Evolutionary conservation across 2,329 filamentous ascomycete species (phyloP).

Genomic region (Stromatinia cepivora): DNA sequence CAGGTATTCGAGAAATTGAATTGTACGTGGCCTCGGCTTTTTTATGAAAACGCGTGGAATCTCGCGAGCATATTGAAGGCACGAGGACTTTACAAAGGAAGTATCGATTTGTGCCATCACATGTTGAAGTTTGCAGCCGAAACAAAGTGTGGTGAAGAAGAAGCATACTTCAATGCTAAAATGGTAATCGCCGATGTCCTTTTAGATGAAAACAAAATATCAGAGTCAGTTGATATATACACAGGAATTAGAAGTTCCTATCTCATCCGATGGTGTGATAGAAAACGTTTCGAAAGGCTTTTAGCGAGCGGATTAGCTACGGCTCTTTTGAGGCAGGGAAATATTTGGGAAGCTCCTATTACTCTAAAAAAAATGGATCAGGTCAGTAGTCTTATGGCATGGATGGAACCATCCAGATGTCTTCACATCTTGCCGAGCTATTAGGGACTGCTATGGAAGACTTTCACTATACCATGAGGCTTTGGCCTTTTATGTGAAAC

Average conservation of each 20-base stretch:
- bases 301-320: too few species aligned
- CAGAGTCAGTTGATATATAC: background rate
- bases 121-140: accelerated
- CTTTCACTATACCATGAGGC: background rate
- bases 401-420: background rate
- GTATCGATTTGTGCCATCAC: too few species aligned
- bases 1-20: background rate
- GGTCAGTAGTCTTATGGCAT: accelerated
- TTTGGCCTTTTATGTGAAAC: background rate
- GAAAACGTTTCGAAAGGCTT: background rate
- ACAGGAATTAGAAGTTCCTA: too few species aligned
- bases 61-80: too few species aligned
- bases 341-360: background rate
- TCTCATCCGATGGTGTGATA: background rate
- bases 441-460: background rate
- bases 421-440: background rate
- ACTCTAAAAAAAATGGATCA: background rate
- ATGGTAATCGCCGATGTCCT: background rate
- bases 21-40: accelerated
- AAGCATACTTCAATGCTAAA: accelerated
- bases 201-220: background rate
- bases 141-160: accelerated
- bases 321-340: background rate
- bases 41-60: background rate
- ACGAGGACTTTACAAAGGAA: background rate